Base-by-base conservation (phyloP, 306 rosid genomes). In the Cyamopsis tetragonoloba region DNA sequence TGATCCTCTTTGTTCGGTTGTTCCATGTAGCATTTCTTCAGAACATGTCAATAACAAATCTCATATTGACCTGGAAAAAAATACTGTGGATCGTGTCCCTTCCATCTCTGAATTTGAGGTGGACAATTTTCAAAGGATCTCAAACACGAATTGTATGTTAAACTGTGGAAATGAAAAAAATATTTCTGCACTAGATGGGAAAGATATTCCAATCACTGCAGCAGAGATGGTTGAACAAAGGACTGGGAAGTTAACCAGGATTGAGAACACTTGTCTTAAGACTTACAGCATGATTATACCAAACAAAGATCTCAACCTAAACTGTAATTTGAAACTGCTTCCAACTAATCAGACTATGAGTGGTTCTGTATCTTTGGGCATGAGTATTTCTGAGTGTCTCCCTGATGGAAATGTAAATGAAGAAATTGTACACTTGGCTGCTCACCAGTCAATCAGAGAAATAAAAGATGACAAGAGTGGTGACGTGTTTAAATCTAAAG, bases 1-100 rank as follows among this genome's bases (percentile, higher is more conserved):
- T 37, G 98, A 92, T 82, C 91, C 95, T 75, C 96, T 92, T 54
- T 92, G 98, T 78, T 89, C 95, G 1, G 80, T 77, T 81, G 96
- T 92, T 72, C 98, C 96, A 3, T 89, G 98, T 79, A 92, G 95
- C 68, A 73, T 92, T 71, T 68, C 91, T 43, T 68, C 61, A 28
- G 88, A 82, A 49, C 76, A 66, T 79, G 80, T 49, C 68, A 53
- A 65, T 49, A 27, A 44, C 32, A 22, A 56, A 44, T 30, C 44
- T 81, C 79, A 48, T 66, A 75, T 30, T 55, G 80, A 69, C 64
- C 43, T 43, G 44, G 66, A 79, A 55, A 72, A 51, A 77, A 71
- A 49, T 62, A 10, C 22, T 0, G 74, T 73, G 66, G 71, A 81
- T 55, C 51, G 68, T 70, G 42, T 58, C 42, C 63, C 83, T 2